Conservation (phyloP, 768 basidiomycete genomes). For the Paxillus rubicundulus region DNA sequence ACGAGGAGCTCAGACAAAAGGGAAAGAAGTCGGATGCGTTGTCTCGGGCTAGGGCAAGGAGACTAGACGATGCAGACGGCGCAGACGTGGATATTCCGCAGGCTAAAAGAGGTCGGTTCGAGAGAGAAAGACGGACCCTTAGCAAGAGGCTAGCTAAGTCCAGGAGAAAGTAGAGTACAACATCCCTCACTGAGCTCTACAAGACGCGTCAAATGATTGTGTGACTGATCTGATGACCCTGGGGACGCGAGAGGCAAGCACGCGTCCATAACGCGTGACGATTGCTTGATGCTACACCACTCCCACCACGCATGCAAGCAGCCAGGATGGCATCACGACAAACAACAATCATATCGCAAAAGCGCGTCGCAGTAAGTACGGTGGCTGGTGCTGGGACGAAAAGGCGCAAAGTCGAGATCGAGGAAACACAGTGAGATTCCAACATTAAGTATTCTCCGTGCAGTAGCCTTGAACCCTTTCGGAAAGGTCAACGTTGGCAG, state of each 20-base stretch:
- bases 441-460: neutral
- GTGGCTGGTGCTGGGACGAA: slow-evolving; percentile 35
- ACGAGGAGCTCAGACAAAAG: slow-evolving; percentile 72
- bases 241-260: too few relatives aligned
- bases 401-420: slow-evolving; percentile 24
- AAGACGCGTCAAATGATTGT: too few relatives aligned
- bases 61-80: slow-evolving; percentile 25
- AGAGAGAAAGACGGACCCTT: slow-evolving; percentile 40
- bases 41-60: slow-evolving; percentile 50
- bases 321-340: neutral
- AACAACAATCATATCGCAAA: slow-evolving; percentile 2
- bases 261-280: neutral
- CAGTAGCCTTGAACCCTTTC: neutral
- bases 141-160: slow-evolving; percentile 25
- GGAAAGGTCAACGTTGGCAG: slow-evolving; percentile 17
- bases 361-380: slow-evolving; percentile 11
- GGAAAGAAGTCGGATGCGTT: slow-evolving; percentile 64
- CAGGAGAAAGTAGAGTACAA: slow-evolving; percentile 13
- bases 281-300: neutral
- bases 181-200: too few relatives aligned
- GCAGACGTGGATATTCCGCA: slow-evolving; percentile 31
- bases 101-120: slow-evolving; percentile 42
- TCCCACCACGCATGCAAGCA: neutral
- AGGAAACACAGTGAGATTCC: neutral
- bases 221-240: too few relatives aligned